Conservation (phyloP, 768 basidiomycete species). For the Mycena albidolilacea region DNA sequence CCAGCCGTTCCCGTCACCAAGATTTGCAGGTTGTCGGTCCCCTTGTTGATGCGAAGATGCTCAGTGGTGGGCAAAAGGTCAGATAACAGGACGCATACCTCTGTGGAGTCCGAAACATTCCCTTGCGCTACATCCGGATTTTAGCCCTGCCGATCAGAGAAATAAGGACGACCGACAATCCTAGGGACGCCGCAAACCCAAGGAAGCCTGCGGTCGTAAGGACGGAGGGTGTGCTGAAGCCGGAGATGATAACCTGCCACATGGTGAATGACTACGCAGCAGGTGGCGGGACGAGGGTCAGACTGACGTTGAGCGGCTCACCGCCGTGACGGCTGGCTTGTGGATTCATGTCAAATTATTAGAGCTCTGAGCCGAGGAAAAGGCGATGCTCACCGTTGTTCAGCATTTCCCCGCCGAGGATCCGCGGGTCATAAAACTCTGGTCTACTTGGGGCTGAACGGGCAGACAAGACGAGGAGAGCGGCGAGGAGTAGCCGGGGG, state of each 20-base stretch:
- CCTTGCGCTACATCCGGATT: neutral
- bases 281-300: neutral
- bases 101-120: slow-evolving; percentile 25
- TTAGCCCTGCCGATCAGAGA: neutral
- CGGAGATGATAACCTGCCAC: slow-evolving; percentile 27
- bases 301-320: slow-evolving; percentile 27
- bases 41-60: neutral
- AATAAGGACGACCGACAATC: slow-evolving; percentile 3
- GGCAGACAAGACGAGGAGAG: neutral
- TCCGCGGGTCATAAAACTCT: slow-evolving; percentile 26
- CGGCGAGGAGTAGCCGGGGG: neutral
- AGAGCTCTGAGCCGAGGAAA: too few relatives aligned
- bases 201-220: slow-evolving; percentile 18
- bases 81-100: neutral
- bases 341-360: neutral
- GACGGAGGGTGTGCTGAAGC: slow-evolving; percentile 22
- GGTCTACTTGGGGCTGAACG: neutral
- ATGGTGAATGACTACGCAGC: too few relatives aligned
- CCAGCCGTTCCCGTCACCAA: slow-evolving; percentile 30
- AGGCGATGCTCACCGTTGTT: slow-evolving; percentile 4
- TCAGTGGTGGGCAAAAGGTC: too few relatives aligned
- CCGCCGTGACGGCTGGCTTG: slow-evolving; percentile 1
- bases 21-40: slow-evolving; percentile 23
- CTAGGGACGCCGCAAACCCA: slow-evolving; percentile 11
- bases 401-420: slow-evolving; percentile 6